Evolutionary conservation across 2,329 filamentous ascomycete species (phyloP), one percentile per base, ranked within the genome.

Genomic region (Chaetothyriales sp.): DNA sequence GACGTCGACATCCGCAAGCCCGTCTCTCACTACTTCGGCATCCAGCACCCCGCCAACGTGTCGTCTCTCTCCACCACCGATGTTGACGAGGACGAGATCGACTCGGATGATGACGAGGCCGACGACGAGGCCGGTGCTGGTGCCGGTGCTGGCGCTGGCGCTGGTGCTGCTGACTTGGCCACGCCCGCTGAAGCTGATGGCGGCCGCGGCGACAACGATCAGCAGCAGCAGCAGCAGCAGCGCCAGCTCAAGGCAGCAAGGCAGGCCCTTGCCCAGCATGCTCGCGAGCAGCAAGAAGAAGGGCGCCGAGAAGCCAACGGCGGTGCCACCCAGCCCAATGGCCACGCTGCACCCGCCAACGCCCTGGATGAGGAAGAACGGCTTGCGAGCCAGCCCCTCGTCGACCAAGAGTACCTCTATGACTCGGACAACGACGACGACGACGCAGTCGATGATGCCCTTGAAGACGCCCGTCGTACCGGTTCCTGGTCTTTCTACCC

Each of bases 1-100:
- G 83, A 94, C 60, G 82, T 94, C 20, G 92, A 98, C 64, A 98
- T 98, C 62, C 86, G 89, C 60, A 98, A 98, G 69, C 89, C 92
- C 1, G 79, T 82, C 28, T 88, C 81, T 3, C 88, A 92, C 62
- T 81, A 85, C 60, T 97, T 97, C 65, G 92, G 92, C 51, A 95
- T 98, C 61, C 84, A 86, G 62, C 78, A 90, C 33, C 82, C 85
- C 0, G 81, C 80, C 5, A 78, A 86, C 18, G 87, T 85, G 50
- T 81, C 82, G 33, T 86, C 82, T 40, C 81, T 85, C 51, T 83
- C 81, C 19, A 89, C 86, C 0, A 89, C 83, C 15, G 86, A 86
- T 18, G 84, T 87, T 49, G 77, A 85, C 47, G 82, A 87, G 18
- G 82, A 86, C 37, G 81, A 85, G 19, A 78, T 82, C 47, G 81